Base-by-base conservation (phyloP, 129 eudicot genomes). In the Gnaphalium uliginosum region DNA sequence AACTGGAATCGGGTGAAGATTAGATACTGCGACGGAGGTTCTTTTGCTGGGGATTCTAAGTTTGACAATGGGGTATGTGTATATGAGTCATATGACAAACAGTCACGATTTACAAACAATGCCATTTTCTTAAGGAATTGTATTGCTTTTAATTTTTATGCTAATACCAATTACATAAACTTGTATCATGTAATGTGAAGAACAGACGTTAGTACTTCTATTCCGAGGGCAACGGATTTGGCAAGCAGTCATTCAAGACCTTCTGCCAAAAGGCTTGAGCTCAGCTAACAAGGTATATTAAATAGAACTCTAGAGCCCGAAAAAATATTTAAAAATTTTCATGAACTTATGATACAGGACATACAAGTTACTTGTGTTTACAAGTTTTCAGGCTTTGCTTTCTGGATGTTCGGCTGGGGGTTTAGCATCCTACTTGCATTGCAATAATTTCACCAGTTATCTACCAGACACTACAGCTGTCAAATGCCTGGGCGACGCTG, bases 321-420 rank as follows among this genome's bases (percentile, higher is more conserved):
- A 8, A 62, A 11, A 11, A 29, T 15, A 27, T 29, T 19, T 21
- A 14, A 56, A 9, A 26, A n/a, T 18, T 56, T 56, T 18, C n/a
- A 46, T 46, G 53, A 46, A 3, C n/a, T 3, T 46, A 46, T 46
- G 17, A 46, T 13, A 46, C 18, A 46, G 5, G 17, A 46, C 53
- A 13, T 41, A 46, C 0, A 46, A 46, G 53, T 39, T 46, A 46
- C 53, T 46, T 46, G 18, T 46, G n/a, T 14, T 46, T 13, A 46
- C 53, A 22, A 65, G 53, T 27, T 76, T 68, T 30, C 79, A 95
- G 97, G 99, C 97, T 75, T 72, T 95, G 87, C 92, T 95, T 57
- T 92, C 97, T 6, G 99, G 99, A 58, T 95, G 99, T 81, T 95
- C 99, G 2, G 99, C 99, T 64, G 99, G 99, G 26, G 99, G 99